Base-by-base conservation (phyloP, 176 grass and related monocot species). In the Panicum miliaceum region DNA sequence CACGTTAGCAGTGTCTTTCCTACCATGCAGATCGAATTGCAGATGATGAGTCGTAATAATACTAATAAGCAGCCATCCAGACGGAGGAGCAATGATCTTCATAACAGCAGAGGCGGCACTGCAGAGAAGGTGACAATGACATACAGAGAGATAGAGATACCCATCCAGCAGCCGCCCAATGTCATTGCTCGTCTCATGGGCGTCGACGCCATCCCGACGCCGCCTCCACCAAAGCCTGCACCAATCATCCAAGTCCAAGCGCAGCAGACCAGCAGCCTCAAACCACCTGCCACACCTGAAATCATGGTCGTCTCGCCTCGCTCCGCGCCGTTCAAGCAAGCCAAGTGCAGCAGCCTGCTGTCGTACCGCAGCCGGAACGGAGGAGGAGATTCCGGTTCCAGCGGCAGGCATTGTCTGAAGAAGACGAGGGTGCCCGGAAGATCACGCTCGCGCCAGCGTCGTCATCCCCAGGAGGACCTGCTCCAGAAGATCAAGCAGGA, bases 171-270 rank as follows among this genome's bases (percentile, higher is more conserved):
- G 69, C 90, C 90, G 74, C 89, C 91, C 4, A 89, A 78, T 70
- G 85, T 95, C 13, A 82, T 93, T 73, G 93, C 87, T 65, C 91
- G 91, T 29, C 90, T 98, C 48, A 98, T 98, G 93, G 96, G 96
- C 85, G 85, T 98, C 36, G 89, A 95, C 80, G 61, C 81, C 13
- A 77, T 77, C 12, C 86, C 88, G 22, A 7, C 76, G 2, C 20
- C 22, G 68, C 37, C 73, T n/a, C 2, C 34, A 46, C 73, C 40
- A 7, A 19, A 56, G 19, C 53, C 53, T 56, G 53, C 52, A 22
- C 18, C 20, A 0, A 19, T 12, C 71, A 13, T 83, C 23, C 71
- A 12, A 1, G n/a, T 27, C 12, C 16, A 50, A 25, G 61, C 37
- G 4, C 66, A 22, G 1, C 52, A 6, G 58, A 14, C 15, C 37